phyloP scores from a whole-genome alignment of 225 moss, liverwort and hornwort genomes.

The Marchantia polymorpha region DNA sequence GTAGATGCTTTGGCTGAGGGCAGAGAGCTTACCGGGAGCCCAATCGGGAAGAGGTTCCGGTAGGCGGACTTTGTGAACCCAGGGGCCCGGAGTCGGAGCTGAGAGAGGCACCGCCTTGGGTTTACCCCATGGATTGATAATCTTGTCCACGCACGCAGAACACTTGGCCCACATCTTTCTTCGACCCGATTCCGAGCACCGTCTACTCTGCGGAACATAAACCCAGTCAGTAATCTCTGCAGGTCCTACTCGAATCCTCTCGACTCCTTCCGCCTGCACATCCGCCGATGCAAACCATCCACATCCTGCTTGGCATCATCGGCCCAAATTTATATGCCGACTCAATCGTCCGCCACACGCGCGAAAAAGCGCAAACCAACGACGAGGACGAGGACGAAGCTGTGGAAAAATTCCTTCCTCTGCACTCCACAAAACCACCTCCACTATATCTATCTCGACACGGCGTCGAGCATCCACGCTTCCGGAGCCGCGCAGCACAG shows the following conservation, averaged over 20 bases:
- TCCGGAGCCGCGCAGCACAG: background rate
- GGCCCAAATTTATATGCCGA: background rate
- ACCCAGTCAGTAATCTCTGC: background rate
- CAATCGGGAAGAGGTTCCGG: conserved; percentile 14
- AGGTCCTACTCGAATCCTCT: background rate
- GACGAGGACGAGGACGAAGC: background rate
- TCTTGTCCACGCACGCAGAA: background rate
- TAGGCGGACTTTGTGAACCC: background rate
- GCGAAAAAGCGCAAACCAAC: background rate
- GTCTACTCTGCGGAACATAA: too few species aligned
- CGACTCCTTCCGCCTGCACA: background rate
- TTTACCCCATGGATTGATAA: background rate
- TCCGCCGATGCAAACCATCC: background rate
- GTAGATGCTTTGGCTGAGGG: background rate
- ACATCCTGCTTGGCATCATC: background rate
- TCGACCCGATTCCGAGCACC: background rate
- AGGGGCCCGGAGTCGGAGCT: background rate
- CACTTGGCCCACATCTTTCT: conserved; percentile 10
- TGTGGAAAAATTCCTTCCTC: background rate
- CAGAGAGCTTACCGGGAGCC: conserved; percentile 15
- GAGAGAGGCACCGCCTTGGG: background rate
- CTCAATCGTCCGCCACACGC: background rate
- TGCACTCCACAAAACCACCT: background rate
- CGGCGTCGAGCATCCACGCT: background rate
- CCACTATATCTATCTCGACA: background rate